phyloP scores from a whole-genome alignment of 1,284 basidiomycete species.

The Naganishia albida region DNA sequence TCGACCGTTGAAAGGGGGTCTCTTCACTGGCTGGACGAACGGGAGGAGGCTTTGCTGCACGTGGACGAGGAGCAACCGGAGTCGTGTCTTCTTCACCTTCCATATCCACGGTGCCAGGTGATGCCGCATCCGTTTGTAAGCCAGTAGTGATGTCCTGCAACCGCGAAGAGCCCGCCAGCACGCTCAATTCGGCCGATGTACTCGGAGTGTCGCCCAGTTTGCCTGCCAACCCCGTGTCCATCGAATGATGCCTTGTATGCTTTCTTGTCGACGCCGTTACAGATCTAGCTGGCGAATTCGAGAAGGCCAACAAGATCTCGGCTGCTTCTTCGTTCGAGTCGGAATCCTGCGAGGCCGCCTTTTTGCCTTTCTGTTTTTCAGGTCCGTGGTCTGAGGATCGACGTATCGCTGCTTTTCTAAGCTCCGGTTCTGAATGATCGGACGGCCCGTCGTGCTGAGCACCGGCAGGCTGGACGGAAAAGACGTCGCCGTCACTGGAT shows the following conservation, averaged over 20 bases:
- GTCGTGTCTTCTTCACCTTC: conserved; percentile 19
- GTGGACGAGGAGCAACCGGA: conserved; percentile 9
- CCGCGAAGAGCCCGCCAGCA: conserved; percentile 9
- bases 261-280: conserved; percentile 7
- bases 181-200: not conserved
- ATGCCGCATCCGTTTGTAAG: not conserved
- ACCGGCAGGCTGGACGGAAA: conserved; percentile 1
- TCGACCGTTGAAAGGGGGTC: conserved; percentile 12
- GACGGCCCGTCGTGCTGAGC: not conserved
- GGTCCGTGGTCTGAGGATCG: conserved; percentile 20
- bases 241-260: conserved; percentile 15
- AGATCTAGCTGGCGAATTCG: conserved; percentile 32
- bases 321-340: conserved; percentile 34
- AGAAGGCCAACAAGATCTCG: conserved; percentile 33
- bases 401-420: conserved; percentile 15
- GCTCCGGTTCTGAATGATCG: not conserved
- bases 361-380: not conserved
- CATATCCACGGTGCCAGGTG: not conserved
- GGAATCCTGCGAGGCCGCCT: conserved; percentile 11
- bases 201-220: not conserved
- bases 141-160: conserved; percentile 16
- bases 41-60: conserved; percentile 13
- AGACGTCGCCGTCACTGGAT: conserved; percentile 10
- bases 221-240: conserved; percentile 7
- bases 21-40: conserved; percentile 17